These are phyloP conservation scores for Phytophthora pinifolia DNA, from an alignment of 352 stramenopile genomes.

Conservation along the genomic window DNA sequence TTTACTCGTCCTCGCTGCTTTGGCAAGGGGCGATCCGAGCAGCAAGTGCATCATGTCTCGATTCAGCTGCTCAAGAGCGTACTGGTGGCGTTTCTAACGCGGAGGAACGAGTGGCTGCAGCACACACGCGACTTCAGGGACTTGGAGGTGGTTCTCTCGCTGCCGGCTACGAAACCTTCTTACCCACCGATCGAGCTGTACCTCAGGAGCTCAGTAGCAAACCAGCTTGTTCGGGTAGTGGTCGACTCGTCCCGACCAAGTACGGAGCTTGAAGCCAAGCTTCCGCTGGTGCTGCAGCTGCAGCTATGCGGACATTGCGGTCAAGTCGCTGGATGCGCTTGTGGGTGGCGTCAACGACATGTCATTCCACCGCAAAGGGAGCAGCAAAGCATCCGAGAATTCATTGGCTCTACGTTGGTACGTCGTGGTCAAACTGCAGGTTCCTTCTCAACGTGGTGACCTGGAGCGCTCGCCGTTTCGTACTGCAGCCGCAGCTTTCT, in stretches of 20 bases:
- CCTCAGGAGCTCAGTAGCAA: conserved; percentile 2
- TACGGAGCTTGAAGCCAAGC: not conserved
- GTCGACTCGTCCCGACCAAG: conserved; percentile 12
- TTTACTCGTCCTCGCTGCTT: not conserved
- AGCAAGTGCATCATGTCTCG: conserved; percentile 30
- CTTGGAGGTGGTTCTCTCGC: conserved; percentile 8
- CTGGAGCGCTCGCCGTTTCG: no score
- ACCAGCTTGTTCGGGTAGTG: conserved; percentile 14
- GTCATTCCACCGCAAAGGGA: conserved; percentile 21
- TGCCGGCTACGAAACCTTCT: conserved; percentile 6
- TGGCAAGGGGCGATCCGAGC: not conserved
- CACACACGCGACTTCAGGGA: not conserved
- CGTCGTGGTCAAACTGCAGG: not conserved
- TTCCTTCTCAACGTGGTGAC: no score
- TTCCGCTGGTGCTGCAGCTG: conserved; percentile 15
- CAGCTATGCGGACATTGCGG: conserved; percentile 34
- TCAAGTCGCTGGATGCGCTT: conserved; percentile 5
- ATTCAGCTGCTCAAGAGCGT: conserved; percentile 35
- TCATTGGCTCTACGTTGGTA: conserved; percentile 34
- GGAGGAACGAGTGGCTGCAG: conserved; percentile 1
- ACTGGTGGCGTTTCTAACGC: conserved; percentile 21
- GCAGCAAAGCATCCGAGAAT: conserved; percentile 28
- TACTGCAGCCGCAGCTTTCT: conserved; percentile 3
- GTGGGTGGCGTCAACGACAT: conserved; percentile 33
- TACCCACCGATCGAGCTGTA: conserved; percentile 7